These are phyloP conservation scores for Panaeolus cyanescens DNA, from an alignment of 768 basidiomycete species.

Conservation along the genomic window DNA sequence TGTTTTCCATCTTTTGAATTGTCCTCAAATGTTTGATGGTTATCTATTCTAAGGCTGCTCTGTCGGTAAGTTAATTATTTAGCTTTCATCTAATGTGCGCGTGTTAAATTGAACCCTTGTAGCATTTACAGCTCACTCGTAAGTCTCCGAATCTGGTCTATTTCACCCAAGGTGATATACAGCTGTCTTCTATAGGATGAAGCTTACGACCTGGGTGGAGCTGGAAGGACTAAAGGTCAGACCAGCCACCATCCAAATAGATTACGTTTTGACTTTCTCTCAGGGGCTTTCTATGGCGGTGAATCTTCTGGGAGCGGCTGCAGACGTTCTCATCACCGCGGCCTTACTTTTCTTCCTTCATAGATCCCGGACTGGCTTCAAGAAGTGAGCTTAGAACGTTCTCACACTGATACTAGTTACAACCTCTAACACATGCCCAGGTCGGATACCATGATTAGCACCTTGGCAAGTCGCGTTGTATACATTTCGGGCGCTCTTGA, in stretches of 20 bases:
- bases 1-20: neutral
- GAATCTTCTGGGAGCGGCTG: slow-evolving; percentile 50
- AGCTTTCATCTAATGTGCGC: slow-evolving; percentile 1
- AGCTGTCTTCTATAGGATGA: slow-evolving; percentile 31
- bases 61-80: slow-evolving; percentile 34
- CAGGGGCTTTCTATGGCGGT: slow-evolving; percentile 59
- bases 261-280: slow-evolving; percentile 6
- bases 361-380: slow-evolving; percentile 54
- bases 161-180: neutral
- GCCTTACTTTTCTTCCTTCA: slow-evolving; percentile 52
- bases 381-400: slow-evolving; percentile 33
- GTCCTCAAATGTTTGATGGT: neutral
- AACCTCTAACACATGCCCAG: slow-evolving; percentile 20
- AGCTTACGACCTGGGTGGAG: slow-evolving; percentile 43
- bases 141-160: slow-evolving; percentile 17
- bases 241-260: neutral
- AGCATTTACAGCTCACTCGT: slow-evolving; percentile 54
- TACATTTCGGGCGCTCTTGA: neutral
- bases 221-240: slow-evolving; percentile 45
- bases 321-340: slow-evolving; percentile 52
- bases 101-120: slow-evolving; percentile 2
- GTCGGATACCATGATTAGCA: slow-evolving; percentile 56
- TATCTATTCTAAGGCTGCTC: slow-evolving; percentile 41
- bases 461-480: slow-evolving; percentile 33
- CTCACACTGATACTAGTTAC: neutral